Conservation (phyloP, 1,139 yeast genomes). For the Saccharomyces uvarum region DNA sequence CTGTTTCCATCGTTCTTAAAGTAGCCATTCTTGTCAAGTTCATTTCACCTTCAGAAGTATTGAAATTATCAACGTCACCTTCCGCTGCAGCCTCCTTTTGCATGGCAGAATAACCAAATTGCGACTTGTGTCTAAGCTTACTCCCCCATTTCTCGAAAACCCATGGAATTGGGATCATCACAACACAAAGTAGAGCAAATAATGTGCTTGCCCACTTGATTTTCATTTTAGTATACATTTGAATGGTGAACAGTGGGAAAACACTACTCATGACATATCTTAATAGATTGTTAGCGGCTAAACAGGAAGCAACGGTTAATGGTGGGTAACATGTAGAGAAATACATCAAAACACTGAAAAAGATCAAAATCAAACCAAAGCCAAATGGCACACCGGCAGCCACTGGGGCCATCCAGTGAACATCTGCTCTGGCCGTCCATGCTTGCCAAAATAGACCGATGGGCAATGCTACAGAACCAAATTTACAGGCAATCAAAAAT, state of each 20-base stretch:
- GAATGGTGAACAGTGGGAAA: conserved; percentile 68
- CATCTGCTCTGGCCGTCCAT: conserved; percentile 56
- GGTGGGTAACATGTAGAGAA: conserved; percentile 73
- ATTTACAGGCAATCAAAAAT: conserved; percentile 40
- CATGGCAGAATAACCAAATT: conserved; percentile 51
- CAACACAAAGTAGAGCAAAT: conserved; percentile 64
- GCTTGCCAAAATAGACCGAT: conserved; percentile 73
- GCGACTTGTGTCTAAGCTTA: conserved; percentile 43
- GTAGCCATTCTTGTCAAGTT: conserved; percentile 11
- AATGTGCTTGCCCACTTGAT: conserved; percentile 75
- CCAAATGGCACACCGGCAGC: conserved; percentile 74
- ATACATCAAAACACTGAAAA: conserved; percentile 65
- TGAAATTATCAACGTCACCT: not conserved
- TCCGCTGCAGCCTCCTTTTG: conserved; percentile 5
- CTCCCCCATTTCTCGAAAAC: conserved; percentile 50
- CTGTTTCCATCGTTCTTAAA: conserved; percentile 12
- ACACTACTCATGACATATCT: conserved; percentile 54
- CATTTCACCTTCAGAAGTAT: conserved; percentile 6
- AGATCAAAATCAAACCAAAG: conserved; percentile 62
- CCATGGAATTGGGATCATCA: conserved; percentile 68
- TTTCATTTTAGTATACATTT: conserved; percentile 61
- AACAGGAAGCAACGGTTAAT: conserved; percentile 60
- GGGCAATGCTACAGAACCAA: conserved; percentile 60
- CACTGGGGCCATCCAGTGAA: conserved; percentile 77
- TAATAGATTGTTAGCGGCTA: conserved; percentile 70